phyloP scores from a whole-genome alignment of 192 early-diverging fungal genomes.

The Gaertneriomyces semiglobifer region DNA sequence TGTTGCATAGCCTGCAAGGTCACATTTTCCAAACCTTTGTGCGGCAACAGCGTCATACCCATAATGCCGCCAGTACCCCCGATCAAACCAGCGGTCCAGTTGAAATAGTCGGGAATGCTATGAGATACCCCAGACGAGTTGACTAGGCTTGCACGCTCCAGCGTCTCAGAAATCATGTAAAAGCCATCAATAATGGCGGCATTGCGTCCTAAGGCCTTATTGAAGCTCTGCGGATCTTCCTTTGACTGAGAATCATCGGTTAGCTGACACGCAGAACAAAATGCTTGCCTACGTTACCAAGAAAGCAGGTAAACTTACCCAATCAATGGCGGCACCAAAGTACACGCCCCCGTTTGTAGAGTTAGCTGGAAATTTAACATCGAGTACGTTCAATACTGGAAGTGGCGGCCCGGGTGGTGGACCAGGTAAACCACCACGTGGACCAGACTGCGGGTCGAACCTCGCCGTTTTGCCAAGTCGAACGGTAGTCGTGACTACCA shows the following conservation, averaged over 20 bases:
- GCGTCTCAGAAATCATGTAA: slow-evolving; percentile 17
- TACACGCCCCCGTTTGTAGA: slow-evolving; percentile 15
- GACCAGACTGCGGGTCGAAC: slow-evolving; percentile 27
- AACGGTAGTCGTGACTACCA: slow-evolving; percentile 4
- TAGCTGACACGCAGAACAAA: neutral
- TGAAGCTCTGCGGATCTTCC: slow-evolving; percentile 34
- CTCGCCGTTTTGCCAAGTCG: neutral
- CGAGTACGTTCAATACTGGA: slow-evolving; percentile 26
- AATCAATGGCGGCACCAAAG: slow-evolving; percentile 37
- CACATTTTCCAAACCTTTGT: slow-evolving; percentile 23
- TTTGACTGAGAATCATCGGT: slow-evolving; percentile 9
- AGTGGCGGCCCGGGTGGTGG: slow-evolving; percentile 30
- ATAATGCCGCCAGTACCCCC: slow-evolving; percentile 32
- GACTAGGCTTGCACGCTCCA: slow-evolving; percentile 17
- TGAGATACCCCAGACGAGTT: slow-evolving; percentile 26
- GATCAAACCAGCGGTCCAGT: slow-evolving; percentile 30
- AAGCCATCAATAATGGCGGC: slow-evolving; percentile 31
- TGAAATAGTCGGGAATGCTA: slow-evolving; percentile 20
- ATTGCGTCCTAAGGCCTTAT: slow-evolving; percentile 15
- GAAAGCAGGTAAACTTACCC: slow-evolving; percentile 19
- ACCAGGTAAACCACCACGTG: slow-evolving; percentile 19
- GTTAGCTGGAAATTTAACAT: neutral
- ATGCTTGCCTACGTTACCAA: neutral
- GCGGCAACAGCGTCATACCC: slow-evolving; percentile 37
- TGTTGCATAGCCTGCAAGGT: slow-evolving; percentile 8